Conservation (phyloP, 306 rosid species). For the Urtica urens region DNA sequence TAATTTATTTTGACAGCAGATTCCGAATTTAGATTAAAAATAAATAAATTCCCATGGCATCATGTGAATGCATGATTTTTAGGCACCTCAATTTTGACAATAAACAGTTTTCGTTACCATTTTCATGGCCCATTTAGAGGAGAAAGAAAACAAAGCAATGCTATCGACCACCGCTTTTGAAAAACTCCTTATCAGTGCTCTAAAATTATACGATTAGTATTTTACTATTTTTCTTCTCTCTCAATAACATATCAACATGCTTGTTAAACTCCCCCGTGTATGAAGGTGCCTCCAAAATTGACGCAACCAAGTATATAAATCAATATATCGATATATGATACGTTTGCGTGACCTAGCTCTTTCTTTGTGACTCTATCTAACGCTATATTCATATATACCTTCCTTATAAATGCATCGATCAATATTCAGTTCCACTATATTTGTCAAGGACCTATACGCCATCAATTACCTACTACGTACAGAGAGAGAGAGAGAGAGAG, state of each 20-base stretch:
- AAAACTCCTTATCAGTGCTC: slow-evolving; percentile 15
- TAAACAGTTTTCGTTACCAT: slow-evolving; percentile 32
- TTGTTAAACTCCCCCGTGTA: slow-evolving; percentile 10
- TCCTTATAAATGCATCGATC: no score
- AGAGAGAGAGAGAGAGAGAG: background rate
- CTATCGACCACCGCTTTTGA: slow-evolving; percentile 11
- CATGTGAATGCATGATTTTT: slow-evolving; percentile 47
- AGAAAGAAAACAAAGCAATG: slow-evolving; percentile 2
- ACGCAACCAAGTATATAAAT: slow-evolving; percentile 7
- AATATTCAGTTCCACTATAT: no score
- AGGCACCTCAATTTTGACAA: slow-evolving; percentile 40
- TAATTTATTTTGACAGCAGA: no score
- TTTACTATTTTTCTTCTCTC: slow-evolving; percentile 21
- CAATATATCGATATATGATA: slow-evolving; percentile 5
- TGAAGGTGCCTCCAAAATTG: background rate
- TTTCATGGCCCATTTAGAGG: slow-evolving; percentile 24
- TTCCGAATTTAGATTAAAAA: slow-evolving; percentile 11
- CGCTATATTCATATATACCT: background rate
- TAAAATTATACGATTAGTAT: slow-evolving; percentile 15
- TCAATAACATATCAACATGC: slow-evolving; percentile 2
- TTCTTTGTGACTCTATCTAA: background rate
- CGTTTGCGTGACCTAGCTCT: background rate
- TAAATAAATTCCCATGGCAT: slow-evolving; percentile 35
- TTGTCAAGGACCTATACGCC: no score
- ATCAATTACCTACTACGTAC: background rate